Conservation (phyloP, 495 filamentous ascomycete genomes). For the Penicillium coffeae region DNA sequence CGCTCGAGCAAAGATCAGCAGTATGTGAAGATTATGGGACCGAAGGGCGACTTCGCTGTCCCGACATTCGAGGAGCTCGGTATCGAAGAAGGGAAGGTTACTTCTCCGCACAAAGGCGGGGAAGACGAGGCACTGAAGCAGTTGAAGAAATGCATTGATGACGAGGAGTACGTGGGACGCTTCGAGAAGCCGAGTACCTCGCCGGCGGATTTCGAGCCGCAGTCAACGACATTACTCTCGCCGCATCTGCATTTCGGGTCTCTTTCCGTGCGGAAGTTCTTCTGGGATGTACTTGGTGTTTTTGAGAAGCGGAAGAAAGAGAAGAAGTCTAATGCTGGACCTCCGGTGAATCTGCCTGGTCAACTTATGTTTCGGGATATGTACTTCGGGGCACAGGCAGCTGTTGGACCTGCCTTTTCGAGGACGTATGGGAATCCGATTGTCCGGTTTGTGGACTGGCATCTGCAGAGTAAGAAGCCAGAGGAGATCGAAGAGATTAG, state of each 20-base stretch:
- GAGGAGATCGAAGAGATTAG: conserved; percentile 11
- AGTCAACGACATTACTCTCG: conserved; percentile 64
- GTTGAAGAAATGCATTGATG: conserved; percentile 47
- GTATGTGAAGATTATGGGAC: conserved; percentile 56
- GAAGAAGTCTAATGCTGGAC: conserved; percentile 44
- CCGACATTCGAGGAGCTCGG: conserved; percentile 62
- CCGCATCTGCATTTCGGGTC: conserved; percentile 70
- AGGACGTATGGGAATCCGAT: conserved; percentile 56
- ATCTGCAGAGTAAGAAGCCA: conserved; percentile 54
- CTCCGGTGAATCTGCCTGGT: conserved; percentile 60
- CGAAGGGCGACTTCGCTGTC: conserved; percentile 56
- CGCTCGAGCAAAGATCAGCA: conserved; percentile 45
- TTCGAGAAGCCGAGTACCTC: conserved; percentile 70
- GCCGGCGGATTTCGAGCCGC: conserved; percentile 63
- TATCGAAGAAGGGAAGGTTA: conserved; percentile 44
- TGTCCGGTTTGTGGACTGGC: conserved; percentile 68
- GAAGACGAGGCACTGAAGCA: conserved; percentile 54
- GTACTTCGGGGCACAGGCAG: conserved; percentile 71
- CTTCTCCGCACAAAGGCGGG: conserved; percentile 59
- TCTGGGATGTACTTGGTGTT: conserved; percentile 59
- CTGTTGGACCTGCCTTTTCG: conserved; percentile 53
- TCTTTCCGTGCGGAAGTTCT: conserved; percentile 60
- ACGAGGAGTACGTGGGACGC: conserved; percentile 60
- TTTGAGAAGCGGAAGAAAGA: conserved; percentile 42
- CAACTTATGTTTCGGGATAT: conserved; percentile 72